Evolutionary conservation across 768 basidiomycete species (phyloP).

Genomic region (Pleurotus sapidus): DNA sequence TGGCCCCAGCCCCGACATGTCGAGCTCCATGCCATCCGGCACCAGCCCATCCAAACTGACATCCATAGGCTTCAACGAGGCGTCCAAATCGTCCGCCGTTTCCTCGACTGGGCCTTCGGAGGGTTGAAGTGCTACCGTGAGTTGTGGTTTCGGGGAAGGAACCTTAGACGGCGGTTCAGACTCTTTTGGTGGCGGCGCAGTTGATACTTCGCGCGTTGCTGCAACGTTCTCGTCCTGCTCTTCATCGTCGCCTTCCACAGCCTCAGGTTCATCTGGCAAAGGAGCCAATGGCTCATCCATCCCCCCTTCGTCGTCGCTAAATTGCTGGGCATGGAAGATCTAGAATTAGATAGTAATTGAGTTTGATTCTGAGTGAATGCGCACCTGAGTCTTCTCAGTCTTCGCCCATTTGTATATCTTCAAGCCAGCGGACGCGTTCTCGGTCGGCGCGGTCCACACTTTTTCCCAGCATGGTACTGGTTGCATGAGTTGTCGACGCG

Average conservation of each 20-base stretch:
- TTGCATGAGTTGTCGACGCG: constrained; percentile 82
- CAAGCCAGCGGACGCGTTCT: constrained; percentile 50
- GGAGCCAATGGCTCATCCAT: constrained; percentile 79
- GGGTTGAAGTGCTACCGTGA: constrained; percentile 47
- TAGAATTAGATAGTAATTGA: background rate
- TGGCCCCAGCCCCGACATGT: constrained; percentile 62
- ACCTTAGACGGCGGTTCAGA: constrained; percentile 49
- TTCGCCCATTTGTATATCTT: constrained; percentile 78
- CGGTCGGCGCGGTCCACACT: constrained; percentile 57
- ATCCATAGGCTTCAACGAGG: constrained; percentile 55
- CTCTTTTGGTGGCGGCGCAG: constrained; percentile 30
- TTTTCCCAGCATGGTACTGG: constrained; percentile 89
- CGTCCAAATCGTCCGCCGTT: constrained; percentile 44
- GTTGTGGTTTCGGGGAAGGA: constrained; percentile 65
- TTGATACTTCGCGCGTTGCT: constrained; percentile 25
- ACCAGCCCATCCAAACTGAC: constrained; percentile 32
- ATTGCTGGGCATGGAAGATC: constrained; percentile 52
- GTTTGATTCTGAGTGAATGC: constrained; percentile 15
- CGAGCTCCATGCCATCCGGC: constrained; percentile 46
- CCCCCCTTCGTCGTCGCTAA: constrained; percentile 83
- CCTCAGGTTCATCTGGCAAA: constrained; percentile 74
- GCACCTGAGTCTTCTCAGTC: constrained; percentile 74
- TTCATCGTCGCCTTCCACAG: constrained; percentile 70
- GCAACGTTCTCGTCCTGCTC: constrained; percentile 62
- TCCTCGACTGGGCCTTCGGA: constrained; percentile 43